A percentile compares a stretch with the other conserved stretches of the same genome.
Evolutionary conservation across 306 rosid genomes (phyloP).

Genomic region (Pueraria montana): DNA sequence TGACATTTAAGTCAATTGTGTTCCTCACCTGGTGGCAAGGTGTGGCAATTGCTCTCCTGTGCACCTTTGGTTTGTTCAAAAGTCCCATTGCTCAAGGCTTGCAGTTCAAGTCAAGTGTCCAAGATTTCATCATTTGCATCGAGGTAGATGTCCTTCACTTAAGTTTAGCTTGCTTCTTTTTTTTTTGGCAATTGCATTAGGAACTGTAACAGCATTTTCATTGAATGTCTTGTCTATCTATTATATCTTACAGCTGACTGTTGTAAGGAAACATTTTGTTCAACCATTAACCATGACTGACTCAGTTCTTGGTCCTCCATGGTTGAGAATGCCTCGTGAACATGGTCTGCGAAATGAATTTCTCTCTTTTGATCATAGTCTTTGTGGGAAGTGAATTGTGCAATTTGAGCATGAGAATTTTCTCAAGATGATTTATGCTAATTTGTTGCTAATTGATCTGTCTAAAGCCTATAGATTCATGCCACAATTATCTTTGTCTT

Average conservation of each 20-base stretch:
- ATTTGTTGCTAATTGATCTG: too few species aligned
- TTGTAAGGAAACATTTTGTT: slow-evolving; percentile 45
- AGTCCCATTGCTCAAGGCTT: slow-evolving; percentile 95
- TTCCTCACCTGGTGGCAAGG: slow-evolving; percentile 99
- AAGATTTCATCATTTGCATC: slow-evolving; percentile 97
- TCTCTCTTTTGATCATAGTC: slow-evolving; percentile 23
- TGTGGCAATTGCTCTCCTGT: slow-evolving; percentile 93
- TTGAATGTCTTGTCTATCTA: slow-evolving; percentile 31
- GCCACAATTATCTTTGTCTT: slow-evolving; percentile 14
- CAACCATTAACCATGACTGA: slow-evolving; percentile 22
- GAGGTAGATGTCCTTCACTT: slow-evolving; percentile 79
- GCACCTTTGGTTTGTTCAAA: slow-evolving; percentile 85
- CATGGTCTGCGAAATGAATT: slow-evolving; percentile 27
- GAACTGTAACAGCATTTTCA: slow-evolving; percentile 28
- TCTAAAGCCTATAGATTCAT: slow-evolving; percentile 23
- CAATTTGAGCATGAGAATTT: slow-evolving; percentile 25
- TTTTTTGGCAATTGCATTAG: slow-evolving; percentile 24
- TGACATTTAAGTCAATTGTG: slow-evolving; percentile 96
- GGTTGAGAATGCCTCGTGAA: slow-evolving; percentile 37
- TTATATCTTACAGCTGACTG: slow-evolving; percentile 34
- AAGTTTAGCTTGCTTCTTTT: slow-evolving; percentile 33
- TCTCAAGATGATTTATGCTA: slow-evolving; percentile 9
- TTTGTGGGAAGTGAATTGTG: slow-evolving; percentile 39
- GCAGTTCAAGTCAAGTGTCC: slow-evolving; percentile 90
- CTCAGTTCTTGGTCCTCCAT: slow-evolving; percentile 35